These are phyloP conservation scores for Nicotiana noctiflora DNA, from an alignment of 257 asterid genomes.

Conservation along the genomic window DNA sequence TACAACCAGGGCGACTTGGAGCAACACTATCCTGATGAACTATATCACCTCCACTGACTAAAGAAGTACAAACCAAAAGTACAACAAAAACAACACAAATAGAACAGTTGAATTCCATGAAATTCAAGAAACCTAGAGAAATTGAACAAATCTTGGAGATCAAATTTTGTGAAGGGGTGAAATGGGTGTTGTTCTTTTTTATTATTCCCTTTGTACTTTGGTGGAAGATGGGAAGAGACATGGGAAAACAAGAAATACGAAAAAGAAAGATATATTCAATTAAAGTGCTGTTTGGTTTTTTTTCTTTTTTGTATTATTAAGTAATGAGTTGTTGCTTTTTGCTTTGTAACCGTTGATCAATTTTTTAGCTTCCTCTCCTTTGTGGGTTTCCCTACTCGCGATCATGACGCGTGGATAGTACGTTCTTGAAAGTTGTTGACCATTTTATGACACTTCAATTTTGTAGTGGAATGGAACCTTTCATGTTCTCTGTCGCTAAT, in stretches of 20 bases:
- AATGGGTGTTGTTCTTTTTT: slow-evolving; percentile 4
- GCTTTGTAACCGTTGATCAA: background rate
- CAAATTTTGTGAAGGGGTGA: slow-evolving; percentile 25
- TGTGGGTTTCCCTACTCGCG: background rate
- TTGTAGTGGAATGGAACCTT: background rate
- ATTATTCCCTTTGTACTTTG: background rate
- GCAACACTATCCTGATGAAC: slow-evolving; percentile 82
- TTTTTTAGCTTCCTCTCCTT: background rate
- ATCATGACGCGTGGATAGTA: background rate
- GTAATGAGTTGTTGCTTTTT: background rate
- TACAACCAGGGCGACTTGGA: slow-evolving; percentile 80
- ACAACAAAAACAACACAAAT: slow-evolving; percentile 30
- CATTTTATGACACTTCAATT: background rate
- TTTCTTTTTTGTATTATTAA: background rate
- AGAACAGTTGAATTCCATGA: slow-evolving; percentile 39
- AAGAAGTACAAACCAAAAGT: slow-evolving; percentile 28
- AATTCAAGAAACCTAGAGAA: background rate
- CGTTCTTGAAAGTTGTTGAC: background rate
- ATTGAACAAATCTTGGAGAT: slow-evolving; percentile 19
- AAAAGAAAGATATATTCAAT: background rate
- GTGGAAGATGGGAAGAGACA: slow-evolving; percentile 18
- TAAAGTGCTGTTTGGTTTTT: slow-evolving; percentile 24
- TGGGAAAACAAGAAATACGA: background rate
- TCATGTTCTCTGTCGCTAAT: background rate
- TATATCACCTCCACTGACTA: slow-evolving; percentile 71